phyloP scores from a whole-genome alignment of 306 rosid genomes.

The Trifolium fragiferum region DNA sequence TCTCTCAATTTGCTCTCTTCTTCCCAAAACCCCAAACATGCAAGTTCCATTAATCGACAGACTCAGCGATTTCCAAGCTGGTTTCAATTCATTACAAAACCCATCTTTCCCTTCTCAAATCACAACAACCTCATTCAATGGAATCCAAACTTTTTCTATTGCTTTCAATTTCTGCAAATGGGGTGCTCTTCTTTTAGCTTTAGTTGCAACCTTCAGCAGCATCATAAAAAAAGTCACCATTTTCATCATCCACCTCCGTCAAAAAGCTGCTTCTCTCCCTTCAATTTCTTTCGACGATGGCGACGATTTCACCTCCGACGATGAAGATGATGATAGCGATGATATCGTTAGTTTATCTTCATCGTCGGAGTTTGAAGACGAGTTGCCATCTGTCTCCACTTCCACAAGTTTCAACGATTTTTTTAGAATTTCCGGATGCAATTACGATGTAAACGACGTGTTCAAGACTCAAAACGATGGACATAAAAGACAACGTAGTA shows the following conservation, averaged over 20 bases:
- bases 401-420: constrained; percentile 43
- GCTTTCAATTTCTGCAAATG: constrained; percentile 68
- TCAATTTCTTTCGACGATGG: constrained; percentile 45
- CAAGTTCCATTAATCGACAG: constrained; percentile 75
- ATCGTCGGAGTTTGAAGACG: constrained; percentile 50
- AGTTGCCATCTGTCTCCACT: constrained; percentile 16
- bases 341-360: constrained; percentile 40
- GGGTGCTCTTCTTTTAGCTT: constrained; percentile 82
- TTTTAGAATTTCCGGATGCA: constrained; percentile 53
- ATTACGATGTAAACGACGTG: constrained; percentile 33
- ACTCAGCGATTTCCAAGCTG: constrained; percentile 53
- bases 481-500: constrained; percentile 51
- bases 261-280: constrained; percentile 33
- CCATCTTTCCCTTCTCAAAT: constrained; percentile 45
- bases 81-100: constrained; percentile 52
- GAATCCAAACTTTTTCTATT: constrained; percentile 44
- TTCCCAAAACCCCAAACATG: constrained; percentile 45
- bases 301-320: constrained; percentile 35
- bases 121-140: constrained; percentile 44
- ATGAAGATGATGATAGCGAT: constrained; percentile 23
- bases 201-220: constrained; percentile 69
- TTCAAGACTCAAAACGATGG: constrained; percentile 25
- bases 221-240: constrained; percentile 60
- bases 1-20: background rate
- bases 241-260: constrained; percentile 47